A percentile compares a stretch with the other conserved stretches of the same genome.
Conservation (phyloP, 139 green algal species). For the Zygnema cylindricum region DNA sequence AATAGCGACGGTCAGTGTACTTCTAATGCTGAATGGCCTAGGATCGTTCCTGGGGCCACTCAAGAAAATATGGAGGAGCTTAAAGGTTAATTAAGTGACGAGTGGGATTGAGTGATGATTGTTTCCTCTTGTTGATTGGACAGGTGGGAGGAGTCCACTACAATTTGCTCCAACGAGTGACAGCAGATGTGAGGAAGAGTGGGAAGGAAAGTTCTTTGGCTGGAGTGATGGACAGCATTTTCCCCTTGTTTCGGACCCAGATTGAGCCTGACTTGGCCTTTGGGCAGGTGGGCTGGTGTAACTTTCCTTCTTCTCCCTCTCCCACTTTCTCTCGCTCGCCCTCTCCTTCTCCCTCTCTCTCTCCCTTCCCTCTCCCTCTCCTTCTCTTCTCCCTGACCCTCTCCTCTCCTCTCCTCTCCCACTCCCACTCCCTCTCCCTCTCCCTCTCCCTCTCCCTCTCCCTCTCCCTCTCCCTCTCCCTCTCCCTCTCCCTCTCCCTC, state of each 20-base stretch:
- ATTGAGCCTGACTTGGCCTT: conserved; percentile 12
- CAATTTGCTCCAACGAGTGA: conserved; percentile 21
- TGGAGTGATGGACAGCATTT: conserved; percentile 11
- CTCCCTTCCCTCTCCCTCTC: conserved; percentile 32
- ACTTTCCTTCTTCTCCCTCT: conserved; percentile 17
- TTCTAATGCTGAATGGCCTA: no score
- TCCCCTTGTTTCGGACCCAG: neutral
- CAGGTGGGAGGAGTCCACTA: conserved; percentile 21
- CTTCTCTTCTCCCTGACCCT: conserved; percentile 20
- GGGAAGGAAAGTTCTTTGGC: neutral
- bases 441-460: conserved; percentile 29
- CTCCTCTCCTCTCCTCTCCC: neutral
- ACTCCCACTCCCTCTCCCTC: conserved; percentile 28
- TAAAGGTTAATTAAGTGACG: no score
- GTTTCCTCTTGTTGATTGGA: neutral
- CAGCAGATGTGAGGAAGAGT: conserved; percentile 21
- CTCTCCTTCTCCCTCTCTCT: conserved; percentile 27
- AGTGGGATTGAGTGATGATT: no score
- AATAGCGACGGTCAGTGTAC: no score
- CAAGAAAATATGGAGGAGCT: no score
- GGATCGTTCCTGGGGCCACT: no score
- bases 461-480: conserved; percentile 33
- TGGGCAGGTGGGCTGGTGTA: neutral
- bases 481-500: conserved; percentile 30
- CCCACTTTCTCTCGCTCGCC: conserved; percentile 12